Conservation (phyloP, 2,329 filamentous ascomycete genomes). For the Xylariaceae sp. region DNA sequence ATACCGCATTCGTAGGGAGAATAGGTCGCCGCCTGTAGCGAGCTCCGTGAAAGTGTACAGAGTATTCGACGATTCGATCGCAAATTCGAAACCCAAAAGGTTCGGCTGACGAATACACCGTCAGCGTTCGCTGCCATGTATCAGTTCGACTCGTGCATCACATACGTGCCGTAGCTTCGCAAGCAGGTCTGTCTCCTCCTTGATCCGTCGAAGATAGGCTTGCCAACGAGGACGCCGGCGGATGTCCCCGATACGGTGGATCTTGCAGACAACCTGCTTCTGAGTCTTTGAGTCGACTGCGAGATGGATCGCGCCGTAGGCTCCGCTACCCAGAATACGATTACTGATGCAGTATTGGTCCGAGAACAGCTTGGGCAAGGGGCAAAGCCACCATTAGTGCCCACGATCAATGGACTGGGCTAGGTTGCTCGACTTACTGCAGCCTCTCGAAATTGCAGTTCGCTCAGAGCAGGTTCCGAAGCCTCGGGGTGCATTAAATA, state of each 20-base stretch:
- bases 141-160: too few species aligned
- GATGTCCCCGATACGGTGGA: constrained; percentile 42
- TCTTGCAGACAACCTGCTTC: constrained; percentile 62
- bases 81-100: constrained; percentile 43
- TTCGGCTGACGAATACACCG: too few species aligned
- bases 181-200: constrained; percentile 46
- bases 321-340: constrained; percentile 45
- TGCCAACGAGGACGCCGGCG: constrained; percentile 10
- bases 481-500: constrained; percentile 15
- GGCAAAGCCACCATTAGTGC: too few species aligned
- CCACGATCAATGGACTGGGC: too few species aligned
- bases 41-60: constrained; percentile 52
- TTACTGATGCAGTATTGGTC: constrained; percentile 40
- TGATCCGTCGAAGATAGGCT: constrained; percentile 28
- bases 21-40: constrained; percentile 46
- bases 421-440: too few species aligned
- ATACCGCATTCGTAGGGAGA: constrained; percentile 34
- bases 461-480: constrained; percentile 10
- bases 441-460: constrained; percentile 27
- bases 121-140: too few species aligned
- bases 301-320: constrained; percentile 45
- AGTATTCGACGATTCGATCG: constrained; percentile 39
- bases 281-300: constrained; percentile 43
- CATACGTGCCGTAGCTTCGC: constrained; percentile 47
- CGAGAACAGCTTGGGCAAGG: constrained; percentile 31